phyloP scores from a whole-genome alignment of 2,329 filamentous ascomycete species.

The Gnomoniopsis sp. region DNA sequence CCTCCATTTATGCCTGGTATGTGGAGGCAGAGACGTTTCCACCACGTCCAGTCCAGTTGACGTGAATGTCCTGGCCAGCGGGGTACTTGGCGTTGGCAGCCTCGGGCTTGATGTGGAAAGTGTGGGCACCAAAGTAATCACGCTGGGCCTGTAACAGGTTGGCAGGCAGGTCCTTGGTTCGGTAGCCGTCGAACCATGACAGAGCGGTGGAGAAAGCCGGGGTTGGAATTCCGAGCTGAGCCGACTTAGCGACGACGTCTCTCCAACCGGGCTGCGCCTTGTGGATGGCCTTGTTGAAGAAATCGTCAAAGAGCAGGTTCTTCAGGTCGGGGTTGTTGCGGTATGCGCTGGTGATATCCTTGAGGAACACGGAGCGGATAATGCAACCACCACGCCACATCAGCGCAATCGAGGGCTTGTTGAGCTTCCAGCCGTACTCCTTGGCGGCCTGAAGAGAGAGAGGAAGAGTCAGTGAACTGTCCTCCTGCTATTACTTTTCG shows the following conservation, averaged over 20 bases:
- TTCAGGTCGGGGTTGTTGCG: slow-evolving; percentile 90
- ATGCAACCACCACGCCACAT: slow-evolving; percentile 99
- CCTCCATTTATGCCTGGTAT: slow-evolving; percentile 77
- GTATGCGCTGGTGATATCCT: slow-evolving; percentile 98
- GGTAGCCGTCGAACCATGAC: slow-evolving; percentile 98
- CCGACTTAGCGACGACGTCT: slow-evolving; percentile 86
- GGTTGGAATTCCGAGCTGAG: slow-evolving; percentile 91
- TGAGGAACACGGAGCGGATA: slow-evolving; percentile 99
- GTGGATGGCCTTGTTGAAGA: slow-evolving; percentile 99
- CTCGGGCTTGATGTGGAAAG: slow-evolving; percentile 85
- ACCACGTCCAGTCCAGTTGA: slow-evolving; percentile 99
- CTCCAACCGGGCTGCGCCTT: slow-evolving; percentile 90
- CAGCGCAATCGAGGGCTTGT: slow-evolving; percentile 99
- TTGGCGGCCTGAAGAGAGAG: slow-evolving; percentile 68
- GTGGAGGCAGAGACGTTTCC: slow-evolving; percentile 96
- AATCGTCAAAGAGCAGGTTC: slow-evolving; percentile 98
- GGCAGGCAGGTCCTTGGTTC: slow-evolving; percentile 93
- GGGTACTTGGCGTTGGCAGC: slow-evolving; percentile 74
- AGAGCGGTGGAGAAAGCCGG: slow-evolving; percentile 96
- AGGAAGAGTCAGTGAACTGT: slow-evolving; percentile 22
- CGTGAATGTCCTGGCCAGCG: slow-evolving; percentile 85
- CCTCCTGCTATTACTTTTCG: too few species aligned
- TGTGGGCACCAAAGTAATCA: slow-evolving; percentile 98
- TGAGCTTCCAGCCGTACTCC: slow-evolving; percentile 97
- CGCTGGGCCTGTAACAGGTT: slow-evolving; percentile 98